Evolutionary conservation across 225 moss, liverwort and hornwort genomes (phyloP).

Genomic region (Polytrichum commune): DNA sequence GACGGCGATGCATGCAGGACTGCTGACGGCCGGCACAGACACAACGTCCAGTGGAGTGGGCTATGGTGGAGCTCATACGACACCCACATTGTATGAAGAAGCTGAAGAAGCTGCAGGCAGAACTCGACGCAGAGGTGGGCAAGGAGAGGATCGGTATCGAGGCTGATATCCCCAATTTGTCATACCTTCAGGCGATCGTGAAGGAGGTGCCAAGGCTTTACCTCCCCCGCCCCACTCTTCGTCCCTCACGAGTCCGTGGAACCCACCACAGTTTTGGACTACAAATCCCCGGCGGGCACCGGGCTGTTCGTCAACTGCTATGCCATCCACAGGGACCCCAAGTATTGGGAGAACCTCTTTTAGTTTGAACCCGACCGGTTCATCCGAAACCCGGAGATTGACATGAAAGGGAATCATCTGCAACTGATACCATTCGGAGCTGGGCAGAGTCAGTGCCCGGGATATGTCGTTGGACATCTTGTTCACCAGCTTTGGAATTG

Average conservation of each 20-base stretch:
- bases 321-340: slow-evolving; percentile 2
- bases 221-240: slow-evolving; percentile 2
- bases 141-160: background rate
- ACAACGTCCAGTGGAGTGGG: background rate
- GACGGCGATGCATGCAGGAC: background rate
- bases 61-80: background rate
- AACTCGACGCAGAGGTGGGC: background rate
- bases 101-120: background rate
- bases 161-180: background rate
- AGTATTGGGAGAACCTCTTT: background rate
- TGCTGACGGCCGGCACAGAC: background rate
- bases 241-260: slow-evolving; percentile 2
- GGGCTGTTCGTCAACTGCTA: background rate
- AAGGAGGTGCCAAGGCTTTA: slow-evolving; percentile 5
- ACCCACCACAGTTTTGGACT: background rate
- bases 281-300: background rate
- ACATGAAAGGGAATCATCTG: background rate
- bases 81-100: background rate
- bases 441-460: background rate
- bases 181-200: background rate
- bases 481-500: background rate
- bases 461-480: background rate
- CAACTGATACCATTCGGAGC: background rate
- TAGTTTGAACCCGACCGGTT: slow-evolving; percentile 7
- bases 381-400: too few species aligned